Base-by-base conservation (phyloP, 257 asterid species). In the Lycium ferocissimum region DNA sequence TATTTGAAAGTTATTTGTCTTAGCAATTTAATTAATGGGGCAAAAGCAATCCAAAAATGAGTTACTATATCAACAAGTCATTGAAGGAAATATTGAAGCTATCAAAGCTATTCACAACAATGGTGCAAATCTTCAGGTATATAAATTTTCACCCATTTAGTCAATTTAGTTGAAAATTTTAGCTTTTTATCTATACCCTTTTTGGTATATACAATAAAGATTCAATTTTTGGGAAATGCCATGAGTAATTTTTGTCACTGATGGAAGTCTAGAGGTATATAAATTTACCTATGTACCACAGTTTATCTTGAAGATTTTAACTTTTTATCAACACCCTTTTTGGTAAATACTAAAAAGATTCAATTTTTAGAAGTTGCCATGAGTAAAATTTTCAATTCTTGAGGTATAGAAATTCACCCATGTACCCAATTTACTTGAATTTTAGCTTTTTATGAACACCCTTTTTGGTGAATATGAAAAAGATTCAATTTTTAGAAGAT, bases 121-220 rank as follows among this genome's bases (percentile, higher is more conserved):
- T 67, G 99, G 99, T 57, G 98, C 98, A 79, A 93, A 94, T 84
- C 97, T 95, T 81, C 98, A 94, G 99, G 99, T 96, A 89, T 78
- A 45, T 71, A 49, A 40, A 57, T 37, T 66, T 65, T 38, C 45
- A 11, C 45, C 5, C 57, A 49, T 81, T 75, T 40, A n/a, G n/a
- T n/a, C n/a, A 40, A 47, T 33, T 40, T 6, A 54, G 22, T 14
- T 49, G 20, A 54, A n/a, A 9, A 1, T 53, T 9, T 71, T 22
- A 45, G 45, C 51, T 57, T 15, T 84, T 80, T 26, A 1, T 18
- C 10, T 5, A 11, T 22, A 10, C n/a, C 11, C 80, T n/a, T 45
- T 71, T 45, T 12, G 38, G 80, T 45, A 2, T 10, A 47, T 20
- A 11, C 14, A 18, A 20, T 45, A 73, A 43, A 43, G 18, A 72